These are phyloP conservation scores for Solanum megistacrolobum DNA, from an alignment of 257 asterid species.

Conservation along the genomic window DNA sequence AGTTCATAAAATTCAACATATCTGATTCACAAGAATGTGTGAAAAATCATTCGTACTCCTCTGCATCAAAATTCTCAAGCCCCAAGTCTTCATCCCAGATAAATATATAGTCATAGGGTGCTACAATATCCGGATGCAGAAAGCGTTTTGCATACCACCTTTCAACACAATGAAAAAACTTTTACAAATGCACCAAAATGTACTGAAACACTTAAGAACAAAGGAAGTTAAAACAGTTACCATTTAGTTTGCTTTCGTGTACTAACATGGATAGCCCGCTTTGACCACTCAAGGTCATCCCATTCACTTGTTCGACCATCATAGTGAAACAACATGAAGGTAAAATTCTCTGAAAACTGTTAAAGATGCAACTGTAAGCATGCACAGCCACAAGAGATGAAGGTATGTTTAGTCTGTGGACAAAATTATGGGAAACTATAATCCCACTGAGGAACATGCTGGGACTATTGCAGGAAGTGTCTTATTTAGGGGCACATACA, in stretches of 20 bases:
- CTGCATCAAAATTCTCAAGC: slow-evolving; percentile 66
- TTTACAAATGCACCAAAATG: not conserved
- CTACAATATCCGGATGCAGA: slow-evolving; percentile 80
- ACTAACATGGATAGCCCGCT: slow-evolving; percentile 73
- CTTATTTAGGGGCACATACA: not conserved
- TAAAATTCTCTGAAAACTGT: slow-evolving; percentile 88
- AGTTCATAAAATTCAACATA: not conserved
- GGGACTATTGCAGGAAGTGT: not conserved
- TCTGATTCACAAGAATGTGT: not conserved
- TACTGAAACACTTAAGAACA: not conserved
- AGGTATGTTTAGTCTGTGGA: not conserved
- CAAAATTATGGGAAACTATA: not conserved
- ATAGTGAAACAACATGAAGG: slow-evolving; percentile 75
- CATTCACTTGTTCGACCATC: slow-evolving; percentile 85
- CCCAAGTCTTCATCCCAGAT: slow-evolving; percentile 94
- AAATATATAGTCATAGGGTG: slow-evolving; percentile 72
- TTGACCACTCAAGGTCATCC: slow-evolving; percentile 93
- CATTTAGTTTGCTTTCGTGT: slow-evolving; percentile 75
- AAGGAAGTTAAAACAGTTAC: slow-evolving; percentile 18
- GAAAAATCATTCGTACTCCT: slow-evolving; percentile 42
- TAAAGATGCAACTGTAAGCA: slow-evolving; percentile 12
- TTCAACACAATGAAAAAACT: not conserved
- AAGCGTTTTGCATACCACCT: slow-evolving; percentile 97
- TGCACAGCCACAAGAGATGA: not conserved
- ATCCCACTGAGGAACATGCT: not conserved